phyloP scores from a whole-genome alignment of 495 filamentous ascomycete genomes.

The Penicillium egyptiacum region DNA sequence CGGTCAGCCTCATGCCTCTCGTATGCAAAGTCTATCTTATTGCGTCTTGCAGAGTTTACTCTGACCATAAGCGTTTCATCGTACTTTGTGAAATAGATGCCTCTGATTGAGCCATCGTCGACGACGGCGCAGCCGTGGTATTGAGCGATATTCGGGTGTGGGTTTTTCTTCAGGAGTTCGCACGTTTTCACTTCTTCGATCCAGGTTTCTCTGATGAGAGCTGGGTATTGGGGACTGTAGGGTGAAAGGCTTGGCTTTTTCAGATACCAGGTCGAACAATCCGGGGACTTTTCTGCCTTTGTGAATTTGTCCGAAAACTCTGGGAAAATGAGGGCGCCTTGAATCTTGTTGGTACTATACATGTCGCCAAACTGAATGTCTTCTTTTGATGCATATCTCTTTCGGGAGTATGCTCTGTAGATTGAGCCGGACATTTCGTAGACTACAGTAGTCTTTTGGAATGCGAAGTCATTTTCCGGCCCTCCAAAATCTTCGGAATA shows the following conservation, averaged over 20 bases:
- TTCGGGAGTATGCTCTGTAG: slow-evolving; percentile 8
- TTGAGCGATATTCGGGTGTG: slow-evolving; percentile 31
- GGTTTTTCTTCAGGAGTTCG: slow-evolving; percentile 24
- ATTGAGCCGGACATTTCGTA: slow-evolving; percentile 2
- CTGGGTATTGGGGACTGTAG: slow-evolving; percentile 11
- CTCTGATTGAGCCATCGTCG: slow-evolving; percentile 28
- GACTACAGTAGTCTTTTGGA: slow-evolving; percentile 5
- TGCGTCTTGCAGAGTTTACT: slow-evolving; percentile 20
- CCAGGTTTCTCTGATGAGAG: slow-evolving; percentile 5
- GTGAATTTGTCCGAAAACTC: slow-evolving; percentile 9
- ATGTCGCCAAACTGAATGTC: slow-evolving; percentile 2
- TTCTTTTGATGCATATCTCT: background rate
- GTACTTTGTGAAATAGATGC: slow-evolving; percentile 33
- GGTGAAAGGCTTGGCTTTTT: slow-evolving; percentile 13
- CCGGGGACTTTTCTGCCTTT: background rate
- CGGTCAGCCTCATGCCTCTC: background rate
- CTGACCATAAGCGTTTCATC: slow-evolving; percentile 30
- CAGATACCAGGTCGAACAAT: background rate
- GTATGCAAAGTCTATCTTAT: slow-evolving; percentile 17
- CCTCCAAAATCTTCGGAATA: slow-evolving; percentile 9
- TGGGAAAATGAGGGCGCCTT: background rate
- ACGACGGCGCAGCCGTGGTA: slow-evolving; percentile 33
- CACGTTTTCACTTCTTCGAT: slow-evolving; percentile 17
- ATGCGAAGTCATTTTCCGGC: background rate
- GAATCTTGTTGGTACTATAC: slow-evolving; percentile 8